A percentile compares a stretch with the other conserved stretches of the same genome.
Conservation (phyloP, 139 green algal genomes). For the Eudorina sp. region DNA sequence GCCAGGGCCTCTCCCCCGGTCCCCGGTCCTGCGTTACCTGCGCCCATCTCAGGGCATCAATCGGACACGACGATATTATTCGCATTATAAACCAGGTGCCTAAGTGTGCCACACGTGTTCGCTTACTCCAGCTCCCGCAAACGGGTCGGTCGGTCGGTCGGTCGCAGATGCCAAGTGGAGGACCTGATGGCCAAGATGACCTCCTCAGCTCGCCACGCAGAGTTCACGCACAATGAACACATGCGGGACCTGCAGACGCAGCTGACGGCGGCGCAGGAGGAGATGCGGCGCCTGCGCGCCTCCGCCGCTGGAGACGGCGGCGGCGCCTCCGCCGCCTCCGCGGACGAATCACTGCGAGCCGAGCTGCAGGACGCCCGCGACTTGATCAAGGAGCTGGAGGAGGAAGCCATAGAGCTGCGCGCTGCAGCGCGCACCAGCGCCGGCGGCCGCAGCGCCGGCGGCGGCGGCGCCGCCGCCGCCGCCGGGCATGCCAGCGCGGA, state of each 20-base stretch:
- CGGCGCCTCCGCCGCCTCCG: neutral
- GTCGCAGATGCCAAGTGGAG: conserved; percentile 37
- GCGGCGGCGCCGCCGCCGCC: neutral
- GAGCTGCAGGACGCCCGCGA: conserved; percentile 7
- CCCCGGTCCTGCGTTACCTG: too few relatives aligned
- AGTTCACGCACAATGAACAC: conserved; percentile 11
- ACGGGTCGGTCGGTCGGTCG: too few relatives aligned
- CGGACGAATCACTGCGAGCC: conserved; percentile 9
- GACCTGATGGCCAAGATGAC: conserved; percentile 33
- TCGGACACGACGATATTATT: too few relatives aligned
- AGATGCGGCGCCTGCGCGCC: neutral
- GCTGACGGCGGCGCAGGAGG: conserved; percentile 12
- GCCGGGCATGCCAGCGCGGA: neutral
- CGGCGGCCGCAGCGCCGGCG: neutral
- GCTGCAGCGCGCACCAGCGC: neutral
- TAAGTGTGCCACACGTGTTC: too few relatives aligned
- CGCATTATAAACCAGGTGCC: too few relatives aligned
- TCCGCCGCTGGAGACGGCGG: neutral
- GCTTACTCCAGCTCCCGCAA: too few relatives aligned
- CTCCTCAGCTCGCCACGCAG: neutral
- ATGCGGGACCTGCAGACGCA: neutral
- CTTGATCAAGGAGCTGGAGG: conserved; percentile 35
- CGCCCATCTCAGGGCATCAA: too few relatives aligned
- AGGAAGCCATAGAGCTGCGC: conserved; percentile 14
- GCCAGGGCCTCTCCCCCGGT: too few relatives aligned